Evolutionary conservation across 2,329 filamentous ascomycete species (phyloP).

Genomic region (Paracoccidioides lutzii): DNA sequence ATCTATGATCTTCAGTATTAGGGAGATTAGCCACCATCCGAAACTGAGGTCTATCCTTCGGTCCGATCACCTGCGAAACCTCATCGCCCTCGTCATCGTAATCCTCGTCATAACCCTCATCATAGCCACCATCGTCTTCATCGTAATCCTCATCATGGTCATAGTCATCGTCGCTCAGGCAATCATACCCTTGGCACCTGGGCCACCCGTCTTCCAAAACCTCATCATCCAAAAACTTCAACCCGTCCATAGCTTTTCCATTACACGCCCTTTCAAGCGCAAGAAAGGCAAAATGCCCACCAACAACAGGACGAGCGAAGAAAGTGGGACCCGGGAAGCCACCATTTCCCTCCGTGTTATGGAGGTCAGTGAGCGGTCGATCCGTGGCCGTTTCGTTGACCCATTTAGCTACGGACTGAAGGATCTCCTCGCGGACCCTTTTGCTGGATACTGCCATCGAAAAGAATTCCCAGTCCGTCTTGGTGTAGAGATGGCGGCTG

Average conservation of each 20-base stretch:
- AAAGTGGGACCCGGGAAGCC: conserved; percentile 63
- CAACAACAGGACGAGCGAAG: conserved; percentile 70
- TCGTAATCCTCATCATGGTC: background rate
- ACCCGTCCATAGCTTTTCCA: conserved; percentile 49
- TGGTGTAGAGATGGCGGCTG: conserved; percentile 69
- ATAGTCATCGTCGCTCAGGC: background rate
- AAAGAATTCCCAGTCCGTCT: conserved; percentile 87
- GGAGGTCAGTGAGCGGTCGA: conserved; percentile 66
- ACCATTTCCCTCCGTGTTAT: conserved; percentile 65
- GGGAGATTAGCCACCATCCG: conserved; percentile 2
- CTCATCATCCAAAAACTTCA: conserved; percentile 32
- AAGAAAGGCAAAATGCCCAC: conserved; percentile 74
- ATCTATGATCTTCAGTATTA: background rate
- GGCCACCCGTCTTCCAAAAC: background rate
- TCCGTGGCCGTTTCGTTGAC: conserved; percentile 72
- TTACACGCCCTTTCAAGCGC: conserved; percentile 69
- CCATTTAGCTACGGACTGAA: conserved; percentile 64
- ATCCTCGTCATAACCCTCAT: background rate
- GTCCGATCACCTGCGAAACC: background rate
- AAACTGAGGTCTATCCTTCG: conserved; percentile 2
- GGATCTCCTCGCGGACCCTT: conserved; percentile 55
- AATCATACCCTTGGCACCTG: background rate
- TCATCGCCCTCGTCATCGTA: background rate
- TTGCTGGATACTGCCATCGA: conserved; percentile 64
- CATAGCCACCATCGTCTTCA: background rate